Evolutionary conservation across 1,284 basidiomycete species (phyloP), one percentile per base, ranked within the genome.

Genomic region (Agaricales sp.): DNA sequence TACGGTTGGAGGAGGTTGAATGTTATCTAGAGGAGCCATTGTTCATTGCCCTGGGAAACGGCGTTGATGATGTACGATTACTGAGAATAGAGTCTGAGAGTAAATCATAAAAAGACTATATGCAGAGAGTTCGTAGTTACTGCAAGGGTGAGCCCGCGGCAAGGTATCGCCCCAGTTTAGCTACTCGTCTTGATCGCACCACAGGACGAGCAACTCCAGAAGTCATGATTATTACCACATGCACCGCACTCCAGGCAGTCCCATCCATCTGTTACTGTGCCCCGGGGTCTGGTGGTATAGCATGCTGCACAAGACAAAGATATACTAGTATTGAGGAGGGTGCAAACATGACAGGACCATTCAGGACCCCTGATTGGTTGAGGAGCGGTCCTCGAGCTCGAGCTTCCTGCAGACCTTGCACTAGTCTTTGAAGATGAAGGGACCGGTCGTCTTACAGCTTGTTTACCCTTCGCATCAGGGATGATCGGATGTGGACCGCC

Each of bases 131-230:
- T 35, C n/a, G n/a, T n/a, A n/a, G 30, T 35, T 35, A 35, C 8
- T 35, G 30, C 8, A 35, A 35, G 30, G 30, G 11, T 11, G 30
- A 8, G 30, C n/a, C n/a, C n/a, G n/a, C n/a, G n/a, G n/a, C n/a
- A n/a, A n/a, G n/a, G n/a, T n/a, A n/a, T n/a, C n/a, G n/a, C n/a
- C n/a, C n/a, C n/a, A n/a, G n/a, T n/a, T 46, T 45, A 67, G 52
- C 73, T 77, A 38, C 61, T 63, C 23, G 65, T 61, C 63, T 88
- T 87, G 52, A 89, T 70, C 37, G 68, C 65, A 8, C 87, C 87
- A 58, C 89, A 92, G 52, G 71, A 74, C 13, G 65, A 62, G 66
- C 90, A 92, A 48, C 77, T 82, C 88, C 86, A 91, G 54, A 80
- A 77, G 21, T 80, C 73, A 55, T 77, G 73, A 2, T 75, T 71